Evolutionary conservation across 208 protist species (phyloP), one percentile per base, ranked within the genome.

Genomic region (Naegleria gruberi): DNA sequence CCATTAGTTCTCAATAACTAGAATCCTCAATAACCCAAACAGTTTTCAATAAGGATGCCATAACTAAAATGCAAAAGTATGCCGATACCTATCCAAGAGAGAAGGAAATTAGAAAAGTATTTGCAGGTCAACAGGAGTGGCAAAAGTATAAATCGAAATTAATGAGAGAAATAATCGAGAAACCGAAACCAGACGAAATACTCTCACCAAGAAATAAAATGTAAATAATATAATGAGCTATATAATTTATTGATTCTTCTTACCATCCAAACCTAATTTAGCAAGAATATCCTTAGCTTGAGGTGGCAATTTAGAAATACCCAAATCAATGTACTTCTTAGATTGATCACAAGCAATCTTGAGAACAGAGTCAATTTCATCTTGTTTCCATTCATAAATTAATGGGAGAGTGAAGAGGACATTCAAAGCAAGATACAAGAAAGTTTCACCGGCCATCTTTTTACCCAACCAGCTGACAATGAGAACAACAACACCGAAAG

Each of bases 371-470:
- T 88, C 84, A 88, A 88, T 65, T 42, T 88, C 45, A 37, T 40
- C 15, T 88, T 88, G 84, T 57, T 88, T 51, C 84, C 43, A 65
- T 57, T 88, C 44, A 42, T 88, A 88, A 42, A 88, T 41, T 23
- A 65, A 40, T 88, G 84, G 84, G 42, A 65, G 6, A 26, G 26
- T 43, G 30, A 88, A 88, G 7, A 41, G 4, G 46, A 65, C 12
- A 43, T 65, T 41, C 5, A 47, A 65, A 17, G 46, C 23, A 19
- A 65, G 5, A 65, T 65, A 88, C 7, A 65, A 51, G 37, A 65
- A 65, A 43, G 43, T 88, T 0, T 23, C 5, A 26, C 84, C 84
- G 30, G 30, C 15, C 4, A 88, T 43, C 30, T 65, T 57, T 7
- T 88, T 88, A 42, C 84, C 84, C 5, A 88, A 10, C 26, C 23